Conservation (phyloP, 192 early-diverging fungal species). For the Rhizophagus clarus region DNA sequence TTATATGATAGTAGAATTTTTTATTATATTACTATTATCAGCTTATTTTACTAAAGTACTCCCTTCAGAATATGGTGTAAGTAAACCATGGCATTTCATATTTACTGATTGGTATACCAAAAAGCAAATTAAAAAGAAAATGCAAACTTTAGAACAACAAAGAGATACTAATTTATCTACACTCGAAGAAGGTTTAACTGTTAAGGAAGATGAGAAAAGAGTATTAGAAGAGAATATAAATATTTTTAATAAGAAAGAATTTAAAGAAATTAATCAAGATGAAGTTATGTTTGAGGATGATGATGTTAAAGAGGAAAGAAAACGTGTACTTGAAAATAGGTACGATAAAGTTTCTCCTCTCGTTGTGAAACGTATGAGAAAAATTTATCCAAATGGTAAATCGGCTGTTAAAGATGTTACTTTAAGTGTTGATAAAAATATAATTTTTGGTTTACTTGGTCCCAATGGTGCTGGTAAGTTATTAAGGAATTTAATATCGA, state of each 20-base stretch:
- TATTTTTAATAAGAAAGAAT: slow-evolving; percentile 28
- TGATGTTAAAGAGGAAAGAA: slow-evolving; percentile 65
- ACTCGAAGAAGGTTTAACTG: not conserved
- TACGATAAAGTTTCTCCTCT: slow-evolving; percentile 50
- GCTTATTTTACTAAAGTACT: slow-evolving; percentile 52
- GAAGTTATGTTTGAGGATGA: slow-evolving; percentile 60
- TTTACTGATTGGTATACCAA: slow-evolving; percentile 24
- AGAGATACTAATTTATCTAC: not conserved
- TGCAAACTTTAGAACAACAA: too few relatives aligned
- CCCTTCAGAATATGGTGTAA: slow-evolving; percentile 67
- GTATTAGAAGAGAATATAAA: too few relatives aligned
- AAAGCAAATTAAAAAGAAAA: not conserved
- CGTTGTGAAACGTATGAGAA: slow-evolving; percentile 59
- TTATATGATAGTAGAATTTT: slow-evolving; percentile 53
- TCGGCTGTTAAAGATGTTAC: slow-evolving; percentile 69
- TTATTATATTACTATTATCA: slow-evolving; percentile 51
- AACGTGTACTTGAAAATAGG: slow-evolving; percentile 46
- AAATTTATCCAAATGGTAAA: slow-evolving; percentile 60
- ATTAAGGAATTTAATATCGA: not conserved
- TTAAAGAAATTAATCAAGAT: slow-evolving; percentile 40
- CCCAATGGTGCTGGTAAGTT: slow-evolving; percentile 65
- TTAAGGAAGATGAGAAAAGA: too few relatives aligned
- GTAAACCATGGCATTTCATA: slow-evolving; percentile 66
- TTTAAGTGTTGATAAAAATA: slow-evolving; percentile 59
- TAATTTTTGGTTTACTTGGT: slow-evolving; percentile 71